phyloP scores from a whole-genome alignment of 371 early-diverging fungal genomes.

The Mucor racemosus region DNA sequence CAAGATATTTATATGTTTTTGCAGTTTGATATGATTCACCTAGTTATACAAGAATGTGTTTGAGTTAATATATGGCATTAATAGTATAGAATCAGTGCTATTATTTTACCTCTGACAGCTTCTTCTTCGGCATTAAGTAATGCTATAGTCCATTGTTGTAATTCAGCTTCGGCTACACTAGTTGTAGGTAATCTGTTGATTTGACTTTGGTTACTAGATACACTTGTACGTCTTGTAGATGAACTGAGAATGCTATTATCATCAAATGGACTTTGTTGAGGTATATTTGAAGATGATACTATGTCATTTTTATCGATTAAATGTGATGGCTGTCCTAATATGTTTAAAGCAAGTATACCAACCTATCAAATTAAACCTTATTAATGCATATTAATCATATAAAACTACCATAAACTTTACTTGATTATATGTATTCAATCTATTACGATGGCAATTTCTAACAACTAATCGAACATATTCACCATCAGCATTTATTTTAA shows the following conservation, averaged over 20 bases:
- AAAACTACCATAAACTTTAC: slow-evolving; percentile 31
- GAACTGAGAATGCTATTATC: slow-evolving; percentile 46
- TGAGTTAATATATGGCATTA: too few species aligned
- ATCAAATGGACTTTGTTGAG: slow-evolving; percentile 33
- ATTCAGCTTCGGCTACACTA: slow-evolving; percentile 41
- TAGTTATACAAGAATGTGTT: background rate
- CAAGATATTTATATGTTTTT: slow-evolving; percentile 53
- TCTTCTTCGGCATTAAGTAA: slow-evolving; percentile 43
- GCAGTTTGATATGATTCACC: slow-evolving; percentile 64
- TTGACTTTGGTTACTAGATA: slow-evolving; percentile 46
- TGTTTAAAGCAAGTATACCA: slow-evolving; percentile 63
- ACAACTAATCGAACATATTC: slow-evolving; percentile 74
- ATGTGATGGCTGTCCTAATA: slow-evolving; percentile 52
- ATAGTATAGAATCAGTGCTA: too few species aligned
- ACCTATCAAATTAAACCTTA: slow-evolving; percentile 36
- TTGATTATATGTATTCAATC: slow-evolving; percentile 78
- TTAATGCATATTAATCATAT: too few species aligned
- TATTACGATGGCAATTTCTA: slow-evolving; percentile 74
- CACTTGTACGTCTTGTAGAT: slow-evolving; percentile 51
- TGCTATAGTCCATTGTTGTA: slow-evolving; percentile 47
- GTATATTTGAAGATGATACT: slow-evolving; percentile 1
- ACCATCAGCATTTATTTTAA: slow-evolving; percentile 74
- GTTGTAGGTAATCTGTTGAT: slow-evolving; percentile 29
- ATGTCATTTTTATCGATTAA: slow-evolving; percentile 13
- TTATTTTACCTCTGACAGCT: slow-evolving; percentile 37